These are phyloP conservation scores for Hypoxylon rickii DNA, from an alignment of 495 filamentous ascomycete genomes.

Conservation along the genomic window DNA sequence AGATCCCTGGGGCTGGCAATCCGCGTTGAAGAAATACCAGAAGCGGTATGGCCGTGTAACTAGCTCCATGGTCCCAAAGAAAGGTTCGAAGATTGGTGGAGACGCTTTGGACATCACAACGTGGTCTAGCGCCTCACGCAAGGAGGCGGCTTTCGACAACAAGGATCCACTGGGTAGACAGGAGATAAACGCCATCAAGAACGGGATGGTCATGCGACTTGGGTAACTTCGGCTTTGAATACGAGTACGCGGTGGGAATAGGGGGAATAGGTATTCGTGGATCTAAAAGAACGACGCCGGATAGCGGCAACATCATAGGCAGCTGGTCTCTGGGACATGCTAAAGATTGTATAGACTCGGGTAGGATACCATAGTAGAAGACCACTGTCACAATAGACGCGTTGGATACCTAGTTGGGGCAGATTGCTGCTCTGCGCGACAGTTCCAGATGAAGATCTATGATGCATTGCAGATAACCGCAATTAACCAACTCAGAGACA, in stretches of 20 bases:
- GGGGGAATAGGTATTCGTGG: not conserved
- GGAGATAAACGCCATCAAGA: slow-evolving; percentile 38
- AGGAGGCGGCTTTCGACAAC: slow-evolving; percentile 25
- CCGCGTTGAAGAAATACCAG: slow-evolving; percentile 19
- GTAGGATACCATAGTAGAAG: too few relatives aligned
- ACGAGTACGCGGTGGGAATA: not conserved
- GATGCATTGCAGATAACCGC: too few relatives aligned
- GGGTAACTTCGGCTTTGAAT: not conserved
- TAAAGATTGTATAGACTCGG: too few relatives aligned
- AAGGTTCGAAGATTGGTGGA: slow-evolving; percentile 37
- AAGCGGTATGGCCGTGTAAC: not conserved
- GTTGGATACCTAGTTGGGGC: too few relatives aligned
- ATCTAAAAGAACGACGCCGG: too few relatives aligned
- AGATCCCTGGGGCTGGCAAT: slow-evolving; percentile 34
- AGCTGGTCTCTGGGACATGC: too few relatives aligned
- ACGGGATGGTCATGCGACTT: slow-evolving; percentile 34
- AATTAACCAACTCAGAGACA: too few relatives aligned
- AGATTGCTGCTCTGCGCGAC: too few relatives aligned
- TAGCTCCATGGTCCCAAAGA: not conserved
- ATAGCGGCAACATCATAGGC: too few relatives aligned
- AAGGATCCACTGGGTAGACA: slow-evolving; percentile 40
- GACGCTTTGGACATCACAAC: slow-evolving; percentile 44
- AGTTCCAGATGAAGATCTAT: too few relatives aligned
- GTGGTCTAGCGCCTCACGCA: slow-evolving; percentile 37
- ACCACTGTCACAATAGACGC: too few relatives aligned